Percentiles rank a stretch among this genome's conserved stretches.
Conservation (phyloP, 768 basidiomycete genomes). For the Cubamyces sp. region DNA sequence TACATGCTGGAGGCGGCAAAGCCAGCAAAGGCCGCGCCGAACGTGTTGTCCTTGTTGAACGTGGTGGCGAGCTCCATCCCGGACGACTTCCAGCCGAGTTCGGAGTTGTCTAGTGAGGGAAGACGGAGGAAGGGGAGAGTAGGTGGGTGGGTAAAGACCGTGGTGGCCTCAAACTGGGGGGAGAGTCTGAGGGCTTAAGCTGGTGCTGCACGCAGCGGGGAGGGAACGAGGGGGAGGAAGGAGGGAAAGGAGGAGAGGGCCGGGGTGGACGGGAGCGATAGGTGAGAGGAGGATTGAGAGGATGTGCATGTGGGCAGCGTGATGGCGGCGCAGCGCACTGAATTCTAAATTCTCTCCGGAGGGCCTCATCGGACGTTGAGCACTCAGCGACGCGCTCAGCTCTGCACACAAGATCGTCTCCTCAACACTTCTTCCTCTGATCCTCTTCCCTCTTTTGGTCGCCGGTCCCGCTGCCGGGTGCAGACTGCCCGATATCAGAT, state of each 20-base stretch:
- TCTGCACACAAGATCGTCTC: conserved; percentile 4
- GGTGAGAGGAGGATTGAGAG: not conserved
- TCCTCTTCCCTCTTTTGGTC: conserved; percentile 5
- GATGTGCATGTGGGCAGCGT: conserved; percentile 14
- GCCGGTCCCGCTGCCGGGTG: not conserved
- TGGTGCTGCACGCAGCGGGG: conserved; percentile 7
- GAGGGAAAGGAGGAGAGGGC: conserved; percentile 15
- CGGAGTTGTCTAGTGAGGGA: not conserved
- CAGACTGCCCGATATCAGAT: conserved; percentile 8
- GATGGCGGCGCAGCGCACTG: conserved; percentile 5
- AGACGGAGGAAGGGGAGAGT: conserved; percentile 4
- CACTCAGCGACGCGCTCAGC: not conserved
- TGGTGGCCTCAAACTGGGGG: conserved; percentile 15
- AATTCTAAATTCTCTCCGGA: conserved; percentile 7
- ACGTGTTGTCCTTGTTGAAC: conserved; percentile 47
- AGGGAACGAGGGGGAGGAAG: conserved; percentile 7
- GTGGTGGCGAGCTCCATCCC: conserved; percentile 10
- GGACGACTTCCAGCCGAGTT: not conserved
- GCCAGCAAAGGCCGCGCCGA: conserved; percentile 65
- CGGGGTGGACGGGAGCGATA: not conserved
- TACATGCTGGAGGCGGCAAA: conserved; percentile 52
- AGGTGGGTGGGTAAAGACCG: conserved; percentile 18
- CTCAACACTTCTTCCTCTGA: conserved; percentile 6
- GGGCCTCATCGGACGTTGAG: not conserved
- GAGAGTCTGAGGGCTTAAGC: conserved; percentile 4